Evolutionary conservation across 371 early-diverging fungal species (phyloP), one percentile per base, ranked within the genome.

Genomic region (Saksenaea vasiformis): DNA sequence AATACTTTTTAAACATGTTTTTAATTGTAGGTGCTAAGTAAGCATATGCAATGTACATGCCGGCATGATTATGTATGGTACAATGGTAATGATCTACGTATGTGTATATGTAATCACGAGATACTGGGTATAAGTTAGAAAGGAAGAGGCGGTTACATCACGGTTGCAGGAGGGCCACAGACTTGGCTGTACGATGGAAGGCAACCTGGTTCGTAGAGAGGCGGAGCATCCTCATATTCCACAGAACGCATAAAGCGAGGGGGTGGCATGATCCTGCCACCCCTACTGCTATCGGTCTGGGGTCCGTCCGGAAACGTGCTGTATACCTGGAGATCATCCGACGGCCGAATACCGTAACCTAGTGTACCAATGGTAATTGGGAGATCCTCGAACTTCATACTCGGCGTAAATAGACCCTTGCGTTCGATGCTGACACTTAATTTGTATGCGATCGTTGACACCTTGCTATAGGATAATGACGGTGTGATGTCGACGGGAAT

Each of bases 111-210:
- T n/a, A 22, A 47, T 47, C 10, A 47, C 17, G 22, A 19, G 17
- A 39, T 2, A n/a, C 15, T 2, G 39, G 39, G n/a, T 39, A 39
- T 39, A 39, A n/a, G n/a, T n/a, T n/a, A n/a, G n/a, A n/a, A n/a
- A 47, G 22, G 10, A 24, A n/a, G 3, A 47, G 31, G 31, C 0
- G 22, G 7, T 47, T 22, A 47, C 51, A 47, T 22, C 24, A 47
- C 51, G n/a, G 51, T 22, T 5, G 22, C 9, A 7, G 51, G 9
- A 19, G 51, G 8, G 22, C 19, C 24, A 22, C 24, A 47, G 13
- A 68, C 79, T 35, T 56, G 62, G 86, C 65, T 91, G 90, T 78
- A 93, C 79, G 76, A 57, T 64, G 71, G 93, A 85, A 41, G 68
- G 86, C 72, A 83, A 17, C 54, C 54, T 11, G 67, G 14, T 34